These are phyloP conservation scores for Serpula lacrymans DNA, from an alignment of 768 basidiomycete genomes.

Conservation along the genomic window DNA sequence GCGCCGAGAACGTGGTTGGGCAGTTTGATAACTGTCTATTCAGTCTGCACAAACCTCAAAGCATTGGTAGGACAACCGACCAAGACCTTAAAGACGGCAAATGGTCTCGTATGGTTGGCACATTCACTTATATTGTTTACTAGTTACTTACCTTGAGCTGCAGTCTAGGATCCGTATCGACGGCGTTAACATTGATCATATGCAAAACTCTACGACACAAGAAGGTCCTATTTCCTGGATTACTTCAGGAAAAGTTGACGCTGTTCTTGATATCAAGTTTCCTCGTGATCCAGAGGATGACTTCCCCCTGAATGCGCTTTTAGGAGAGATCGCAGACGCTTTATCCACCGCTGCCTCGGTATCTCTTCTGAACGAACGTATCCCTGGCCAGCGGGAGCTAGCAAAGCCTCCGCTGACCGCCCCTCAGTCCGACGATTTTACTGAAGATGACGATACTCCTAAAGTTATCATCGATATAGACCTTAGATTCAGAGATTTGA, in stretches of 20 bases:
- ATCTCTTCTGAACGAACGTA: constrained; percentile 49
- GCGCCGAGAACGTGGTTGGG: constrained; percentile 91
- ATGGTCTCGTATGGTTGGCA: constrained; percentile 83
- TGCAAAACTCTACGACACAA: constrained; percentile 76
- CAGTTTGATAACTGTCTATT: constrained; percentile 98
- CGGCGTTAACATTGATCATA: constrained; percentile 93
- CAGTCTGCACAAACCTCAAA: constrained; percentile 94
- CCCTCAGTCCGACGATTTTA: constrained; percentile 45
- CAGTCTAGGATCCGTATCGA: constrained; percentile 96
- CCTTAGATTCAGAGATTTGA: constrained; percentile 89
- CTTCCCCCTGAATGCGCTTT: constrained; percentile 70
- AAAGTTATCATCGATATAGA: constrained; percentile 87
- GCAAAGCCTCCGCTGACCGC: constrained; percentile 83
- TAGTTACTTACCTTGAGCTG: constrained; percentile 1
- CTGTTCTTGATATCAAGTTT: constrained; percentile 97
- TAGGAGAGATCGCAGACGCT: constrained; percentile 89
- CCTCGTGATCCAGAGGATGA: constrained; percentile 76
- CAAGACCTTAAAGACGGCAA: constrained; percentile 79
- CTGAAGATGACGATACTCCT: constrained; percentile 30
- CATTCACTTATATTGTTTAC: background rate
- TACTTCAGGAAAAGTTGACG: constrained; percentile 93
- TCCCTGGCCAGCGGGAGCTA: constrained; percentile 84
- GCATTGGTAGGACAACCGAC: constrained; percentile 86
- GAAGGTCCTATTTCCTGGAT: constrained; percentile 97
- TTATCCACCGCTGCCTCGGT: constrained; percentile 63